Evolutionary conservation across 345 rosid species (phyloP).

Genomic region (Crucihimalaya himalaica): DNA sequence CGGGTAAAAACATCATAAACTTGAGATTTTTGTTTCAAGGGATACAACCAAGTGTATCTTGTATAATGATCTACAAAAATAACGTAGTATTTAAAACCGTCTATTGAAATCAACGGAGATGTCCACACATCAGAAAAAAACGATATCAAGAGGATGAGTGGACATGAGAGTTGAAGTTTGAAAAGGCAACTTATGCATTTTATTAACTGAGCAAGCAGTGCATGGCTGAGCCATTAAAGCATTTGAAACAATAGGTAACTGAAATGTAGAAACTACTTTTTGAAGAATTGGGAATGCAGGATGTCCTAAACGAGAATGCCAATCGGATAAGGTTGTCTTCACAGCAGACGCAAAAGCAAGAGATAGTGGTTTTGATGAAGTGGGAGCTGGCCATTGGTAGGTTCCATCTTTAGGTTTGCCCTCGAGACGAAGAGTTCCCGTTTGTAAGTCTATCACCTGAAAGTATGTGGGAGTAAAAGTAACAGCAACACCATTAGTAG

Average conservation of each 20-base stretch:
- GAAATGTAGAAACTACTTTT: background rate
- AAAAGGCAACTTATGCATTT: background rate
- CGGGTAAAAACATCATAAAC: background rate
- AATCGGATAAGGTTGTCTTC: background rate
- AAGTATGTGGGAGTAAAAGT: background rate
- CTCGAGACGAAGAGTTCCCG: background rate
- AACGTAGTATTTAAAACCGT: background rate
- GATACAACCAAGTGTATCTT: background rate
- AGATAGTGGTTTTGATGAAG: background rate
- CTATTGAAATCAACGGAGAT: accelerated
- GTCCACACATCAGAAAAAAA: background rate
- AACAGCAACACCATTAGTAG: background rate
- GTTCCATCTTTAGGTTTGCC: background rate
- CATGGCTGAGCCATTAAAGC: background rate
- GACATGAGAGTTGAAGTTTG: too few species aligned
- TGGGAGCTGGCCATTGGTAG: background rate
- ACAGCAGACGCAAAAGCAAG: background rate
- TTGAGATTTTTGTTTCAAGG: background rate
- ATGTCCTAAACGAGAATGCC: background rate
- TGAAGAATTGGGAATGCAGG: background rate
- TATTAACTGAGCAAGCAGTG: background rate
- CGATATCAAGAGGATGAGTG: too few species aligned
- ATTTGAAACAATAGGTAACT: background rate
- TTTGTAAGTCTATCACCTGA: background rate
- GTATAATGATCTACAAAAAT: background rate